Percentiles rank a stretch among this genome's conserved stretches.
Conservation (phyloP, 257 asterid genomes). For the Przewalskia tangutica region DNA sequence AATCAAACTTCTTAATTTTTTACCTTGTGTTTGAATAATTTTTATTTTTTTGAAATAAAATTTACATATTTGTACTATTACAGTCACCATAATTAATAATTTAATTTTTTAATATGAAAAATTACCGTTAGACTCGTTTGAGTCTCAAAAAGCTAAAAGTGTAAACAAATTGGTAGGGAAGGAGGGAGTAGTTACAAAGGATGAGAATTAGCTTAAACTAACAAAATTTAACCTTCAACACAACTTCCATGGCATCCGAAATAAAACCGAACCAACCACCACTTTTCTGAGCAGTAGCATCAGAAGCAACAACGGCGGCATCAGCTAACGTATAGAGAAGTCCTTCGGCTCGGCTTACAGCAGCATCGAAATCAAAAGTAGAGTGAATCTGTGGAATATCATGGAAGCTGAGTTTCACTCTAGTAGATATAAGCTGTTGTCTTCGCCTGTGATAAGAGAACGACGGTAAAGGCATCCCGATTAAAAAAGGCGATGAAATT, state of each 20-base stretch:
- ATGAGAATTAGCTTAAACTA: too few species aligned
- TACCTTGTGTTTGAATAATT: too few species aligned
- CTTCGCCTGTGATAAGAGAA: slow-evolving; percentile 24
- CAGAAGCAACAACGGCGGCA: slow-evolving; percentile 62
- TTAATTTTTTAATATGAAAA: too few species aligned
- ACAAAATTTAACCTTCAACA: slow-evolving; percentile 50
- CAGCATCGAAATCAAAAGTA: slow-evolving; percentile 37
- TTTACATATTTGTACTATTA: too few species aligned
- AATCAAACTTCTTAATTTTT: too few species aligned
- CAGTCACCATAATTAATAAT: too few species aligned
- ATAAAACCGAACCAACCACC: slow-evolving; percentile 98
- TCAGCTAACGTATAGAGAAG: slow-evolving; percentile 83
- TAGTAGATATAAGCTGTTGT: slow-evolving; percentile 42
- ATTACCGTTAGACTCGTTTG: too few species aligned
- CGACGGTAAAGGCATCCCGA: slow-evolving; percentile 56
- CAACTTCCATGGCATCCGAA: slow-evolving; percentile 94
- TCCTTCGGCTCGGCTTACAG: slow-evolving; percentile 60
- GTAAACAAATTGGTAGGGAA: too few species aligned
- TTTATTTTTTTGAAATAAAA: too few species aligned
- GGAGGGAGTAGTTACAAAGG: background rate
- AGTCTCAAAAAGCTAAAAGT: too few species aligned
- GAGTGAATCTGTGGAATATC: slow-evolving; percentile 47
- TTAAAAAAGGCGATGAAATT: slow-evolving; percentile 60
- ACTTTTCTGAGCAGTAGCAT: slow-evolving; percentile 44
- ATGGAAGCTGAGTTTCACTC: slow-evolving; percentile 59